Conservation (phyloP, 495 filamentous ascomycete genomes). For the Cetradonia linearis region DNA sequence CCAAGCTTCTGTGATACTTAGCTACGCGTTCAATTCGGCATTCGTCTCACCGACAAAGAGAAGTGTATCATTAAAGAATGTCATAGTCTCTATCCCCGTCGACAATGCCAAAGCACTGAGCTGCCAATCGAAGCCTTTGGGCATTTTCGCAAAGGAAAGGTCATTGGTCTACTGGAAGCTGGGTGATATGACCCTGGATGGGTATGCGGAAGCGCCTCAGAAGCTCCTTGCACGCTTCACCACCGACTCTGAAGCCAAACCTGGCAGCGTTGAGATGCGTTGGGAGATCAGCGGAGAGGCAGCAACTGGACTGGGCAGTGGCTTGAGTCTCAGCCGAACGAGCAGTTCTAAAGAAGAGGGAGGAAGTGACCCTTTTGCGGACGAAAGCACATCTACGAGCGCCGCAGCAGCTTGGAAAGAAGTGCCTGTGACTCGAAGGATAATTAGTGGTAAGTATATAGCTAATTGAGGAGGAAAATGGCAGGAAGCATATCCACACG, state of each 20-base stretch:
- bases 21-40: slow-evolving; percentile 75
- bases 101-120: slow-evolving; percentile 44
- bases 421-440: slow-evolving; percentile 58
- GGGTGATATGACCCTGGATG: slow-evolving; percentile 63
- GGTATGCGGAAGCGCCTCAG: slow-evolving; percentile 40
- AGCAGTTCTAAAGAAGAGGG: slow-evolving; percentile 27
- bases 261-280: slow-evolving; percentile 66
- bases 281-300: slow-evolving; percentile 60
- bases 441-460: slow-evolving; percentile 72
- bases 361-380: slow-evolving; percentile 57
- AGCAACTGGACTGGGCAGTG: slow-evolving; percentile 41
- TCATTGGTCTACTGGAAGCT: slow-evolving; percentile 84
- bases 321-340: slow-evolving; percentile 49
- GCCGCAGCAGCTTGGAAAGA: slow-evolving; percentile 56
- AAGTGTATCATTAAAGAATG: slow-evolving; percentile 62
- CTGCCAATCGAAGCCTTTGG: slow-evolving; percentile 64
- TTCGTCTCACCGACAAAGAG: slow-evolving; percentile 35
- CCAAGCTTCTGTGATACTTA: slow-evolving; percentile 72
- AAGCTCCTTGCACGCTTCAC: slow-evolving; percentile 75
- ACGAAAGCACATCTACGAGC: slow-evolving; percentile 39
- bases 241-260: slow-evolving; percentile 60
- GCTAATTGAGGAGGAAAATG: slow-evolving; percentile 24
- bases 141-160: slow-evolving; percentile 76
- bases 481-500: background rate
- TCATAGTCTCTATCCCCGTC: slow-evolving; percentile 70